Evolutionary conservation across 345 rosid species (phyloP).

Genomic region (Eucalyptus regnans): DNA sequence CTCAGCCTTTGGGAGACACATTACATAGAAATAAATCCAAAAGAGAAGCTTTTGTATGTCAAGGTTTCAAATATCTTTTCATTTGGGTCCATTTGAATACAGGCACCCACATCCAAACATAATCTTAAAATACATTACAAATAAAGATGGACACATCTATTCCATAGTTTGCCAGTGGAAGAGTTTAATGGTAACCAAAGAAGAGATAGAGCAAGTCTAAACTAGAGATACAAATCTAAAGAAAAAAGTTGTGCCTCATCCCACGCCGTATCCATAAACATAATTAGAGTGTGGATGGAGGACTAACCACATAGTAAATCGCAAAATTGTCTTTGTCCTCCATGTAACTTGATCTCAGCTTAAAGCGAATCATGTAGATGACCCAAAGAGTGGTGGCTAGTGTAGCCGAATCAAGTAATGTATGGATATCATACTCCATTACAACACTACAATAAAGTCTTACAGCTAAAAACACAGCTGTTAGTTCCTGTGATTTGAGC

Average conservation of each 20-base stretch:
- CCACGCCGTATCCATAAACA: accelerated
- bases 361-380: constrained; percentile 90
- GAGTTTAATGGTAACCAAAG: not conserved
- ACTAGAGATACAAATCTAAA: not conserved
- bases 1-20: not conserved
- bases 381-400: constrained; percentile 96
- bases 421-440: constrained; percentile 99
- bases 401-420: constrained; percentile 85
- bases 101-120: not conserved
- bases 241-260: not conserved
- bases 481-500: constrained; percentile 86
- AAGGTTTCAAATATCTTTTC: not conserved
- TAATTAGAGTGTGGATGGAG: not conserved
- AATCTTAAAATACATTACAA: not conserved
- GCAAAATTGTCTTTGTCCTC: constrained; percentile 93
- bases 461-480: constrained; percentile 81
- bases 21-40: not conserved
- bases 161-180: not conserved
- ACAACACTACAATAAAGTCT: constrained; percentile 93
- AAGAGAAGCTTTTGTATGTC: not conserved
- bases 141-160: not conserved
- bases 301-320: constrained; percentile 71
- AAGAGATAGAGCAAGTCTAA: not conserved
- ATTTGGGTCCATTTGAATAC: not conserved
- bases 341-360: constrained; percentile 85